phyloP scores from a whole-genome alignment of 1,139 yeast genomes.

The Scheffersomyces lignicola region DNA sequence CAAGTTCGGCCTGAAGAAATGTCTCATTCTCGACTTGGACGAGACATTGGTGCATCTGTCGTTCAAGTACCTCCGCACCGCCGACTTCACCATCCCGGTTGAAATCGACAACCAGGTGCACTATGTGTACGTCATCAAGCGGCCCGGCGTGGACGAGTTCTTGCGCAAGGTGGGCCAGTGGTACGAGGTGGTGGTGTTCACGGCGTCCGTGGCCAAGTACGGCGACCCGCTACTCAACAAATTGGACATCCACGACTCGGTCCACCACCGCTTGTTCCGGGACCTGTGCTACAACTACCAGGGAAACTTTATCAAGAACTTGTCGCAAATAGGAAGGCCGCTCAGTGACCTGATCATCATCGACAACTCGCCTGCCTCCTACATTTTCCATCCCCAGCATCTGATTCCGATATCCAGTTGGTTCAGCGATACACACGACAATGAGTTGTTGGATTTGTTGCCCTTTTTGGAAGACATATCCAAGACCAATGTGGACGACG shows the following conservation, averaged over 20 bases:
- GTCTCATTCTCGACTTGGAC: slow-evolving; percentile 88
- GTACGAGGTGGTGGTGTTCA: slow-evolving; percentile 93
- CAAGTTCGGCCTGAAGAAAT: slow-evolving; percentile 58
- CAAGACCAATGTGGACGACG: slow-evolving; percentile 69
- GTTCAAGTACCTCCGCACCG: slow-evolving; percentile 85
- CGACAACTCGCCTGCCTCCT: slow-evolving; percentile 97
- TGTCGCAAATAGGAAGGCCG: slow-evolving; percentile 93
- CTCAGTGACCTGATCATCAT: slow-evolving; percentile 81
- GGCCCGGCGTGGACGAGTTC: slow-evolving; percentile 98
- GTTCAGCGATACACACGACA: slow-evolving; percentile 98
- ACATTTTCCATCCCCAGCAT: slow-evolving; percentile 95
- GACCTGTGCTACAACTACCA: slow-evolving; percentile 67
- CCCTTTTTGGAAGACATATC: slow-evolving; percentile 90
- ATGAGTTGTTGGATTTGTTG: slow-evolving; percentile 85
- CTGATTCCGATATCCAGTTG: slow-evolving; percentile 98
- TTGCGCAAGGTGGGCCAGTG: slow-evolving; percentile 78
- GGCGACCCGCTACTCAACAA: slow-evolving; percentile 95
- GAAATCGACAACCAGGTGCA: slow-evolving; percentile 86
- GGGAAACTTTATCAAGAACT: slow-evolving; percentile 91
- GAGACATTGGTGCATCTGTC: slow-evolving; percentile 96
- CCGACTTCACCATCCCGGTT: slow-evolving; percentile 90
- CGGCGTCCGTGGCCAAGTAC: slow-evolving; percentile 92
- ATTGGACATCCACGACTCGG: slow-evolving; percentile 67
- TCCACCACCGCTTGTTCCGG: slow-evolving; percentile 91
- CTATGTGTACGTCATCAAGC: slow-evolving; percentile 91